Conservation (phyloP, 768 basidiomycete species). For the Russula ochroleuca region DNA sequence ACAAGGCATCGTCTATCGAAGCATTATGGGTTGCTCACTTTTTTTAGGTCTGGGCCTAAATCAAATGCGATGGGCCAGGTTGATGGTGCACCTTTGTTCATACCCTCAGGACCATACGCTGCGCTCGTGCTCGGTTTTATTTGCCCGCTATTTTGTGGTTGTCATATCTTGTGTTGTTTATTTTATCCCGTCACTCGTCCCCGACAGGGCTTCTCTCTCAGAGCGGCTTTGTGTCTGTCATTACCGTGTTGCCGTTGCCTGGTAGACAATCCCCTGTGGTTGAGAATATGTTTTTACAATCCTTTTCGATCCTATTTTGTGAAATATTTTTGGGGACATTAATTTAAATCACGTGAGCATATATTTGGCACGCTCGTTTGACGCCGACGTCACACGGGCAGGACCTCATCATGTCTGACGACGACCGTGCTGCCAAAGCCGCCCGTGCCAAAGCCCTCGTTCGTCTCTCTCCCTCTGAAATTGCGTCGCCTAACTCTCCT, state of each 20-base stretch:
- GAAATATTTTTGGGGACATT: conserved; percentile 1
- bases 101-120: conserved; percentile 24
- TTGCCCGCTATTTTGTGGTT: conserved; percentile 37
- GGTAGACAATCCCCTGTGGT: conserved; percentile 30
- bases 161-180: conserved; percentile 47
- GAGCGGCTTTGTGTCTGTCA: conserved; percentile 56
- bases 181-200: conserved; percentile 44
- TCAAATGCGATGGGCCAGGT: conserved; percentile 15
- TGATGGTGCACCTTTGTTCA: conserved; percentile 11
- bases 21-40: conserved; percentile 13
- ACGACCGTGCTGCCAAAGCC: conserved; percentile 75
- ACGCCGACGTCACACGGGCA: not conserved
- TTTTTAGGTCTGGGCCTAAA: conserved; percentile 78
- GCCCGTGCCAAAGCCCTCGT: conserved; percentile 84
- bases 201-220: conserved; percentile 34
- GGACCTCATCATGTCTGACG: conserved; percentile 45
- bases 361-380: not conserved
- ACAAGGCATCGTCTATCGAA: conserved; percentile 22
- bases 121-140: conserved; percentile 20
- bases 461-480: conserved; percentile 29
- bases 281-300: conserved; percentile 30
- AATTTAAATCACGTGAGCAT: conserved; percentile 17
- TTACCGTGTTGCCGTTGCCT: conserved; percentile 43
- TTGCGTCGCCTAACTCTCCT: not conserved
- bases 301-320: conserved; percentile 27